Base-by-base conservation (phyloP, 495 filamentous ascomycete species). In the Neurospora intermedia region DNA sequence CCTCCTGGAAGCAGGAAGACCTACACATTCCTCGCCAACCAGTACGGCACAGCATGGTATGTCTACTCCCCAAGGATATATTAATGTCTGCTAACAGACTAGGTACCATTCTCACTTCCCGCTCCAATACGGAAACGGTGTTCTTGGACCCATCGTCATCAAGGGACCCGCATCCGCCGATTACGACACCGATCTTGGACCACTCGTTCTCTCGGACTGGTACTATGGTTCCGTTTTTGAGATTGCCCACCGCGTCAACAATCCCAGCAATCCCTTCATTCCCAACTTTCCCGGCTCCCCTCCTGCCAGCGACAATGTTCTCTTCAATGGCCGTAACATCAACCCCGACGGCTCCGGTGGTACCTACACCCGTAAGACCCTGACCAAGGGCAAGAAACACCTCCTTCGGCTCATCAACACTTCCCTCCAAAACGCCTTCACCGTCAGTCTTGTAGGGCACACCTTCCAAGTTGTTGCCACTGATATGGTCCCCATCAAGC, bases 91-190 rank as follows among this genome's bases (percentile, higher is more conserved):
- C 72, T 72, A 41, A 70, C 45, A 31, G 4, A 69, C 48, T 23
- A 79, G 85, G 85, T 89, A 87, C 69, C 88, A 89, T 70, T 82
- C 83, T 15, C 88, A 90, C 72, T 88, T 86, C 77, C 81, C 81
- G 13, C 82, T 82, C 4, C 87, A 89, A 73, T 89, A 88, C 74
- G 79, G 81, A 10, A 83, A 86, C 39, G 88, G 87, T 69, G 59
- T 80, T 3, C 69, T 80, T 23, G 89, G 88, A 1, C 80, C 88
- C 2, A 80, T 91, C 31, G 80, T 87, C 40, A 86, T 91, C 75
- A 82, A 89, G 62, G 89, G 89, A 0, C 89, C 89, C 1, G 77
- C 80, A 1, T 83, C 81, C 38, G 80, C 77, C 42, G 75, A 86
- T 41, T 89, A 90, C 72, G 88, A 91, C 39, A 79, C 80, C 54